Conservation (phyloP, 2,329 filamentous ascomycete genomes). For the Anthostomella pinea region DNA sequence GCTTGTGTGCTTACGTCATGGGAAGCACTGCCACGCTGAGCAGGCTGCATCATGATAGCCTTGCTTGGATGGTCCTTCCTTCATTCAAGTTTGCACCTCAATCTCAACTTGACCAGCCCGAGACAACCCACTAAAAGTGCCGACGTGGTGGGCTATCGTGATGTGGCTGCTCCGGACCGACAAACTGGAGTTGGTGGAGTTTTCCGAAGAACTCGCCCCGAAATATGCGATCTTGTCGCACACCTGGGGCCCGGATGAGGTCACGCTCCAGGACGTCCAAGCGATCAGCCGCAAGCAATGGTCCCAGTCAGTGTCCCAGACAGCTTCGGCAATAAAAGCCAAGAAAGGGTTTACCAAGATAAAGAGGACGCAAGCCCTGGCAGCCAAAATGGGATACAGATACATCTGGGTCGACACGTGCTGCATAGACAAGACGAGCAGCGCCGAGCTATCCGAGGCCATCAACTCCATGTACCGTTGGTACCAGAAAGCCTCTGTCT, state of each 20-base stretch:
- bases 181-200: slow-evolving; percentile 4
- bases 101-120: too few species aligned
- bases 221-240: slow-evolving; percentile 13
- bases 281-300: slow-evolving; percentile 2
- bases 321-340: slow-evolving; percentile 3
- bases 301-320: slow-evolving; percentile 5
- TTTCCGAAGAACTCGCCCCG: slow-evolving; percentile 4
- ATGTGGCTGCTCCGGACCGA: slow-evolving; percentile 9
- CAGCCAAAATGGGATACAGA: slow-evolving; percentile 6
- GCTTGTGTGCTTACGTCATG: too few species aligned
- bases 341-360: slow-evolving; percentile 15
- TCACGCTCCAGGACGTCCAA: slow-evolving; percentile 12
- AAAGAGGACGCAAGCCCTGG: slow-evolving; percentile 6
- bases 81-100: too few species aligned
- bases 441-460: slow-evolving; percentile 13
- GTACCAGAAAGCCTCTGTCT: slow-evolving; percentile 8
- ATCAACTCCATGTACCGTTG: slow-evolving; percentile 13
- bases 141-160: neutral
- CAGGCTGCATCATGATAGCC: too few species aligned
- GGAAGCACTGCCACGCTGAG: too few species aligned
- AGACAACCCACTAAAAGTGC: neutral
- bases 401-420: slow-evolving; percentile 14
- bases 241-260: slow-evolving; percentile 10
- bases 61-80: too few species aligned
- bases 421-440: slow-evolving; percentile 15